Base-by-base conservation (phyloP, 2,329 filamentous ascomycete genomes). In the Elsinoe australis region DNA sequence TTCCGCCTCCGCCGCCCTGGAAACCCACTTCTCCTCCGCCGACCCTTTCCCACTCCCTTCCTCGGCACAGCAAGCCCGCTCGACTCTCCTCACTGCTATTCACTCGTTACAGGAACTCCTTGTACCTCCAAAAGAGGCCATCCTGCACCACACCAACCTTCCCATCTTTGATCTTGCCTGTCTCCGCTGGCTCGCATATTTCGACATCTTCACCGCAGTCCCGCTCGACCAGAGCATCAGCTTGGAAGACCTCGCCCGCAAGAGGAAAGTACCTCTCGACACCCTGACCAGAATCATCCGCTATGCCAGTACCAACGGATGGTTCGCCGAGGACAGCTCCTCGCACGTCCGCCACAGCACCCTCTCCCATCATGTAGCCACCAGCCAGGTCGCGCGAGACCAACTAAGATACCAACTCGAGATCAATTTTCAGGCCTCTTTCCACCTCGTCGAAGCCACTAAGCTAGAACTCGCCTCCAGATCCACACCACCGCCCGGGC, bases 191-290 rank as follows among this genome's bases (percentile, higher is more conserved):
- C 35, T 39, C 21, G 9, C 35, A 19, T 22, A 28, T 14, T 41
- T 41, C 14, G 36, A 41, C 36, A 41, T 41, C 36, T 41, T 41
- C 36, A 41, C 36, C 12, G 36, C 36, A 2, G 36, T 41, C 21
- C 36, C 36, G 5, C 21, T 15, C 8, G 6, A 12, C 3, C 21
- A n/a, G 12, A 41, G 36, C 14, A 41, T 41, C 36, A 41, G 8
- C 19, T 41, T 26, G 21, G 22, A 12, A 10, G 36, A 41, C 10
- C 36, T 41, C 36, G 36, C 36, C 12, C 21, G 18, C 26, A 15
- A n/a, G 10, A 21, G 36, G 14, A n/a, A 28, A 15, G 36, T 41
- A 2, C 36, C 36, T 8, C 8, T 41, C 36, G 36, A 41, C 36
- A 41, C 36, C 22, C 36, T 41, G 21, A 41, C 21, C 36, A 21